Base-by-base conservation (phyloP, 495 filamentous ascomycete species). In the Cercophora sp. region DNA sequence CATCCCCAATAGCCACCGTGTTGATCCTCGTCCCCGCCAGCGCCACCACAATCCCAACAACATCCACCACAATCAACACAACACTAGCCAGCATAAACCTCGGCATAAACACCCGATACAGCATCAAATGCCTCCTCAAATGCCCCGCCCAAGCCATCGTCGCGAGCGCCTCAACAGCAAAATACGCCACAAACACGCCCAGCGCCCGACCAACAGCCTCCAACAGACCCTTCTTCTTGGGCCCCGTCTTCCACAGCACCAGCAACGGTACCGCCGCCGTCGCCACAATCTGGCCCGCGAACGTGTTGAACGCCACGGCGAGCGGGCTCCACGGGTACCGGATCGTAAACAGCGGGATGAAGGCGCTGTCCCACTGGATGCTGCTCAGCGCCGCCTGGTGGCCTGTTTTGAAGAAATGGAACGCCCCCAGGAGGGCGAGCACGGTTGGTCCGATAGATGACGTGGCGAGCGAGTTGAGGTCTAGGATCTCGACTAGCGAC, bases 301-400 rank as follows among this genome's bases (percentile, higher is more conserved):
- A 90, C 24, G 85, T 89, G 72, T 97, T 99, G 48, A 92, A 76
- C 3, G 84, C 69, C 39, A 99, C 84, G 5, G 90, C 72, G 6
- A 96, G 54, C 0, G 93, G 91, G 8, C 83, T 84, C 85, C 86
- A 96, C 26, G 94, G 93, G 70, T 97, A 96, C 56, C 80, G 79
- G 61, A 97, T 81, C 2, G 83, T 81, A 39, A 83, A 78, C 23
- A 97, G 75, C 1, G 94, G 86, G 59, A 99, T 87, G 76, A 97
- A 98, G 19, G 90, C 92, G n/a, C 81, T 77, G 69, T 97, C 91
- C 93, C 93, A 99, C 61, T 99, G 94, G 66, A 99, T 94, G 53
- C 81, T 85, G 59, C 82, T 79, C 19, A 96, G 79, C 0, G 84
- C 86, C 13, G 92, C 92, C 69, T 97, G 94, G 69, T 99, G 93